Conservation (phyloP, 495 filamentous ascomycete species). For the Tuber brumale region DNA sequence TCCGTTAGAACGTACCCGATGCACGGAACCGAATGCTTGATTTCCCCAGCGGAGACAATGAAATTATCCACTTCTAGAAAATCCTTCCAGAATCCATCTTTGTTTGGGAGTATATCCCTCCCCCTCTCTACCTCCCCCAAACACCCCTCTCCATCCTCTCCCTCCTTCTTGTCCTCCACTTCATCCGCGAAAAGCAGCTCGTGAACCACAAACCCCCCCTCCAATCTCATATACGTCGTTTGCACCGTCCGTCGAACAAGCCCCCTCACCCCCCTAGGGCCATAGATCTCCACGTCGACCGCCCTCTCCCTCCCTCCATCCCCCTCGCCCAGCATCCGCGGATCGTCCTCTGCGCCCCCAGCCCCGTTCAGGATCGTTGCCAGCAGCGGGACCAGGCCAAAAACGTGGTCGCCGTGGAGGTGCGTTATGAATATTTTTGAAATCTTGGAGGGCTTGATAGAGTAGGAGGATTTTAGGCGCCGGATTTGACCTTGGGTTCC, state of each 20-base stretch:
- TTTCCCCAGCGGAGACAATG: slow-evolving; percentile 25
- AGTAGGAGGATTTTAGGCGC: slow-evolving; percentile 11
- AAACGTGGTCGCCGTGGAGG: slow-evolving; percentile 38
- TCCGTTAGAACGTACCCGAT: slow-evolving; percentile 32
- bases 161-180: slow-evolving; percentile 13
- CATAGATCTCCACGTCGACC: slow-evolving; percentile 28
- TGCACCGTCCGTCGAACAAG: slow-evolving; percentile 20
- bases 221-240: slow-evolving; percentile 27
- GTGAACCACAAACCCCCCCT: slow-evolving; percentile 27
- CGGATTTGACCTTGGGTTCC: slow-evolving; percentile 37
- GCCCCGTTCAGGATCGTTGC: slow-evolving; percentile 33
- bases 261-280: slow-evolving; percentile 27
- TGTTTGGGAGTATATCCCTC: slow-evolving; percentile 14
- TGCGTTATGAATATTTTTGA: slow-evolving; percentile 39
- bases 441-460: slow-evolving; percentile 24
- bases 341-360: slow-evolving; percentile 27
- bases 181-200: slow-evolving; percentile 27
- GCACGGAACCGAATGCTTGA: slow-evolving; percentile 29
- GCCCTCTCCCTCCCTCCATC: neutral
- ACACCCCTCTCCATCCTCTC: slow-evolving; percentile 7
- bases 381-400: slow-evolving; percentile 34
- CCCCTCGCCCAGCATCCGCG: neutral
- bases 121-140: slow-evolving; percentile 19
- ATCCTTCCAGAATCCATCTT: slow-evolving; percentile 19
- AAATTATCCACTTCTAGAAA: slow-evolving; percentile 14